A percentile compares a stretch with the other conserved stretches of the same genome.
phyloP scores from a whole-genome alignment of 768 basidiomycete species.

The Tulasnella sp. region DNA sequence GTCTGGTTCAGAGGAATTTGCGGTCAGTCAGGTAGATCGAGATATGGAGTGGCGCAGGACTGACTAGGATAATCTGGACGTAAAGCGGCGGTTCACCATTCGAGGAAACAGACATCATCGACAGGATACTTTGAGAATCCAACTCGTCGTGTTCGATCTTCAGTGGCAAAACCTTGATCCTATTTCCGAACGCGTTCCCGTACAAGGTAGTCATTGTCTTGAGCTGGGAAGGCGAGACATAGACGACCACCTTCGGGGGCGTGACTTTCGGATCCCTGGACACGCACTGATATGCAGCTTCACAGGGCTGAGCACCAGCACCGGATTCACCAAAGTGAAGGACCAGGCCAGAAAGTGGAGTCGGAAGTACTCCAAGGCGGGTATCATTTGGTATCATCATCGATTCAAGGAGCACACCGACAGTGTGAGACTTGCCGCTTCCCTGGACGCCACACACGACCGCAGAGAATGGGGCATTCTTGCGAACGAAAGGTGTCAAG shows the following conservation, averaged over 20 bases:
- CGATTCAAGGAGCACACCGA: slow-evolving; percentile 12
- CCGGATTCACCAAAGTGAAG: slow-evolving; percentile 68
- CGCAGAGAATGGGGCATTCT: slow-evolving; percentile 20
- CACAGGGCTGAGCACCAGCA: slow-evolving; percentile 47
- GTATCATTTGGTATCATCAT: slow-evolving; percentile 14
- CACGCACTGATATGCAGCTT: slow-evolving; percentile 54
- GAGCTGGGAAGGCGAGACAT: slow-evolving; percentile 53
- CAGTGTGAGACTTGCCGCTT: slow-evolving; percentile 20
- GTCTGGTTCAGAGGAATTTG: neutral
- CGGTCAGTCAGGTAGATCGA: neutral
- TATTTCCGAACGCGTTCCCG: slow-evolving; percentile 19
- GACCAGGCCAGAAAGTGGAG: slow-evolving; percentile 45
- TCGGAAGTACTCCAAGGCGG: slow-evolving; percentile 1
- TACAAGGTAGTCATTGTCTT: slow-evolving; percentile 55
- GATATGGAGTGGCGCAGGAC: neutral
- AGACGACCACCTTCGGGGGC: slow-evolving; percentile 37
- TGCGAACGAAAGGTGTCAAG: neutral
- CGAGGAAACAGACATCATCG: slow-evolving; percentile 28
- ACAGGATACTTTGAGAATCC: slow-evolving; percentile 4
- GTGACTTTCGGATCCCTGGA: slow-evolving; percentile 28
- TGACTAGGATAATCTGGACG: slow-evolving; percentile 57
- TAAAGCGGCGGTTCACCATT: slow-evolving; percentile 58
- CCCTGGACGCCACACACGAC: slow-evolving; percentile 20
- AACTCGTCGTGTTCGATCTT: slow-evolving; percentile 29
- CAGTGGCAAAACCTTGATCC: slow-evolving; percentile 32